Conservation (phyloP, 108 stramenopile genomes). For the Cylindrotheca closterium region DNA sequence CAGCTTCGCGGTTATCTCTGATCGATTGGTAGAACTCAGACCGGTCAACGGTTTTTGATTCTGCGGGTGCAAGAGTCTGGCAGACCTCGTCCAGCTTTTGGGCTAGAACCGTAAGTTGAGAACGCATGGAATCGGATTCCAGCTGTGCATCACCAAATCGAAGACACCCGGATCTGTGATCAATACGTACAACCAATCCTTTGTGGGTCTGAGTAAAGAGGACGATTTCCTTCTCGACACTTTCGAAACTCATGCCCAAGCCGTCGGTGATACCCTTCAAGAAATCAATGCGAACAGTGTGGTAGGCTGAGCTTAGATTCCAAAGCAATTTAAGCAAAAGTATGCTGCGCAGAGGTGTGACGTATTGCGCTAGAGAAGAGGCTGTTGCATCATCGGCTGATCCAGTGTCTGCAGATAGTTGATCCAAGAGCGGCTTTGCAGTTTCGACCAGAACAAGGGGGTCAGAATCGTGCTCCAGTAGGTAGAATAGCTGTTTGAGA, state of each 20-base stretch:
- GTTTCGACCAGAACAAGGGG: slow-evolving; percentile 77
- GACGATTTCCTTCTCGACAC: slow-evolving; percentile 91
- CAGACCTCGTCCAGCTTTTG: slow-evolving; percentile 62
- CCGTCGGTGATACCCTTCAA: slow-evolving; percentile 74
- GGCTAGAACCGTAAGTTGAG: slow-evolving; percentile 71
- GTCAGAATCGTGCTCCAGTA: slow-evolving; percentile 80
- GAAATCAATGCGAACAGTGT: slow-evolving; percentile 87
- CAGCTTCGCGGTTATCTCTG: slow-evolving; percentile 61
- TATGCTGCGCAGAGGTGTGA: slow-evolving; percentile 64
- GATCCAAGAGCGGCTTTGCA: slow-evolving; percentile 70
- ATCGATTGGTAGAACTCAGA: slow-evolving; percentile 58
- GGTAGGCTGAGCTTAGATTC: slow-evolving; percentile 85
- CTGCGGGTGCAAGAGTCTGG: slow-evolving; percentile 48
- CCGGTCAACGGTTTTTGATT: slow-evolving; percentile 30
- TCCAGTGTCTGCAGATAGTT: slow-evolving; percentile 25
- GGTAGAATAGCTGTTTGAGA: slow-evolving; percentile 67
- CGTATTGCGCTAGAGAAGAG: slow-evolving; percentile 63
- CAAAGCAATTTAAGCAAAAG: slow-evolving; percentile 84
- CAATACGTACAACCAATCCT: slow-evolving; percentile 69
- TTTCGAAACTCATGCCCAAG: slow-evolving; percentile 79
- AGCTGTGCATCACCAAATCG: slow-evolving; percentile 83
- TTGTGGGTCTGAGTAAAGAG: slow-evolving; percentile 67
- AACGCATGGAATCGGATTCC: slow-evolving; percentile 77
- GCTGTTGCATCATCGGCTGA: slow-evolving; percentile 39
- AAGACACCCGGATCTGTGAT: slow-evolving; percentile 87